phyloP scores from a whole-genome alignment of 768 basidiomycete genomes.

The Strobilomyces dryophilus region DNA sequence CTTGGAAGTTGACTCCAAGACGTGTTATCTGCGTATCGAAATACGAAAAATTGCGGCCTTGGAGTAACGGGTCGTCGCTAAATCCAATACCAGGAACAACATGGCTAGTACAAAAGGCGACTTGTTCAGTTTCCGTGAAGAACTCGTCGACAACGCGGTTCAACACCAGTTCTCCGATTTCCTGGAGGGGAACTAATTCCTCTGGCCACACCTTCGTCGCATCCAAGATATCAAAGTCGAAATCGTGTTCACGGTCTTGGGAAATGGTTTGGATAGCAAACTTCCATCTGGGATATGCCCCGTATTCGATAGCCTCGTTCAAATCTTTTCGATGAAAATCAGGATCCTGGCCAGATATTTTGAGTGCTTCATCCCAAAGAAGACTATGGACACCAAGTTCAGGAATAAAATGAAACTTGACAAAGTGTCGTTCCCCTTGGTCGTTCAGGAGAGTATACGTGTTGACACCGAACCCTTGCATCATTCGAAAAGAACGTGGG shows the following conservation, averaged over 20 bases:
- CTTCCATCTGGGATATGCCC: constrained; percentile 71
- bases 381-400: constrained; percentile 81
- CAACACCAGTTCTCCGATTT: constrained; percentile 72
- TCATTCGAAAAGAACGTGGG: constrained; percentile 82
- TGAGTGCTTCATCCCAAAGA: constrained; percentile 88
- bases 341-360: constrained; percentile 79
- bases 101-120: constrained; percentile 75
- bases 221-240: constrained; percentile 86
- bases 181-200: constrained; percentile 70
- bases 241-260: constrained; percentile 70
- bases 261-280: constrained; percentile 64
- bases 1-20: constrained; percentile 76
- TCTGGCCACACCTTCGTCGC: constrained; percentile 86
- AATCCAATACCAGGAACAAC: constrained; percentile 65
- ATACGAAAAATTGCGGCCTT: constrained; percentile 84
- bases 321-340: constrained; percentile 89
- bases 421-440: constrained; percentile 66
- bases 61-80: constrained; percentile 76
- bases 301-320: constrained; percentile 74
- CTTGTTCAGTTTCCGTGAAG: constrained; percentile 86
- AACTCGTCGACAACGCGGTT: constrained; percentile 66
- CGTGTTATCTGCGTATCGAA: constrained; percentile 82
- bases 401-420: constrained; percentile 85
- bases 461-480: constrained; percentile 89
- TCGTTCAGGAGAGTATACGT: constrained; percentile 73